Base-by-base conservation (phyloP, 169 alveolate species). In the Theileria luwenshuni region DNA sequence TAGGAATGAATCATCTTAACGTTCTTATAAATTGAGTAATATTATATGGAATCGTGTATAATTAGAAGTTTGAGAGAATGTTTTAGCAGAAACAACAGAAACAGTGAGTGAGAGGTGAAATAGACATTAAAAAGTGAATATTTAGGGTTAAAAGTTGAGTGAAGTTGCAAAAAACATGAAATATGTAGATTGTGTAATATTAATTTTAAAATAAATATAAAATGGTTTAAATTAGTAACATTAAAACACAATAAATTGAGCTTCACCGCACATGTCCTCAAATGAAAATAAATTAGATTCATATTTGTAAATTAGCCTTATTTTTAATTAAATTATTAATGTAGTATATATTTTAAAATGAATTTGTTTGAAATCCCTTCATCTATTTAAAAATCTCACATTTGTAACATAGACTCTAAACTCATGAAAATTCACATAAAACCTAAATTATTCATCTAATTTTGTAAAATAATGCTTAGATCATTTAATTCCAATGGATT, bases 401-500 rank as follows among this genome's bases (percentile, higher is more conserved):
- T 19, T 49, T 49, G 13, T 49, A 49, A 49, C 28, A 23, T 6
- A 49, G n/a, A 10, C 7, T 19, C 19, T 49, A 49, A 5, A 6
- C 5, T 19, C 23, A 49, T 19, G 60, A 23, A 5, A 10, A 10
- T 49, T 49, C 28, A 5, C 3, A 10, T 10, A 5, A 5, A 5
- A 19, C n/a, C 3, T 49, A 49, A 49, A 49, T 10, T 3, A 5
- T 49, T 49, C 3, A 49, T 8, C 48, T 59, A 30, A 59, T 8
- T 5, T 32, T 59, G 43, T 32, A n/a, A n/a, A 28, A 72, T 47
- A 33, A 79, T 79, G 87, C 49, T 79, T 33, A 41, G 87, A 23
- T 52, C 87, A 12, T 79, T 79, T 43, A 79, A 79, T 41, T 71
- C 87, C 35, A 79, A 79, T 68, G 87, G 87, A 1, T 68, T 68